Evolutionary conservation across 2,329 filamentous ascomycete genomes (phyloP), one percentile per base, ranked within the genome.

Genomic region (Elsinoe fawcettii): DNA sequence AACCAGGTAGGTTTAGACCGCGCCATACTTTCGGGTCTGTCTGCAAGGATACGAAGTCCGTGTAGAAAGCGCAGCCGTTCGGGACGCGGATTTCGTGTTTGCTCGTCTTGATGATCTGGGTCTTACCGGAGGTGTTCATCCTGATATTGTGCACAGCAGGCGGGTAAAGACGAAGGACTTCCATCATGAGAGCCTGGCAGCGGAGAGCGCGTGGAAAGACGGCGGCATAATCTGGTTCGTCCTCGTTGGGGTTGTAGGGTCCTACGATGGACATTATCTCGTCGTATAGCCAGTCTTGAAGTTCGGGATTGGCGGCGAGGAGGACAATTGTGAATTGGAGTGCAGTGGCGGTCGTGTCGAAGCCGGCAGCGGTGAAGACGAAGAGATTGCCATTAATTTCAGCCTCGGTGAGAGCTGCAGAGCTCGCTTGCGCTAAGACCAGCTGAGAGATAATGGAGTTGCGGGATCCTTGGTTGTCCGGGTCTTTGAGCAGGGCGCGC

Each of bases 261-360:
- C 46, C 25, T 2, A 51, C 16, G 8, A 51, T 22, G 22, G 46
- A 51, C 25, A 51, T 12, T 34, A 80, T 67, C 61, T 82, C 80
- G 56, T 77, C 76, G 7, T 67, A 66, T 2, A 82, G 63, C 78
- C 79, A 81, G 2, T 73, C 70, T 64, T 82, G 79, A 67, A 74
- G 75, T 54, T 76, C 64, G 0, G 77, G 75, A 58, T 78, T 67
- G 1, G 70, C 64, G 1, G 76, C 72, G 0, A 81, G 46, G 16
- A 51, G 27, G 1, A 71, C 70, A n/a, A 80, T 62, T 2, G 75
- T 73, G 60, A 75, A 82, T 0, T 74, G 70, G 46, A 81, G 69
- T 0, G 75, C 77, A 54, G 77, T 77, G 1, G 77, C 75, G 0
- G 77, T 78, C 0, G 75, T 77, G 59, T 80, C 74, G 60, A 76